These are phyloP conservation scores for Penicillium paxilli DNA, from an alignment of 495 filamentous ascomycete species.

Conservation along the genomic window DNA sequence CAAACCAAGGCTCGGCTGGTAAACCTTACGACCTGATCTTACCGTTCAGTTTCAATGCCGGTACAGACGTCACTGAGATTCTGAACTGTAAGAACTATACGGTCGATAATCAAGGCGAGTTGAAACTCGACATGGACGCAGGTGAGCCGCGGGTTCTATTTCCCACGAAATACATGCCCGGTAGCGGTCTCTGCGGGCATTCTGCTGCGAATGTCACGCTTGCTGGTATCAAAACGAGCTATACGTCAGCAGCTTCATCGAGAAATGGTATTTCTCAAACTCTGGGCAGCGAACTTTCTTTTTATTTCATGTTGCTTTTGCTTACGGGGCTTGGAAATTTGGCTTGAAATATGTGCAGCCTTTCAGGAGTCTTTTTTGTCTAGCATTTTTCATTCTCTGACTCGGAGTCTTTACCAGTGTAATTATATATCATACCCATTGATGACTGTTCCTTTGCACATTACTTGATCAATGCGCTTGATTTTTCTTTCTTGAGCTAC, in stretches of 20 bases:
- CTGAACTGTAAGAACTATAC: constrained; percentile 47
- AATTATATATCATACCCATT: no score
- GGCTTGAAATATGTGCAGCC: no score
- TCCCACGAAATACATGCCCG: constrained; percentile 26
- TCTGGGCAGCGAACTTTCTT: no score
- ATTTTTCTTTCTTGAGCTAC: no score
- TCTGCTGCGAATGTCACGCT: constrained; percentile 12
- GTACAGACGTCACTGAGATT: constrained; percentile 44
- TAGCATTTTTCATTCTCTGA: no score
- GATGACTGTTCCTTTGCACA: no score
- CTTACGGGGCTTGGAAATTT: no score
- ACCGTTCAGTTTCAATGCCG: constrained; percentile 35
- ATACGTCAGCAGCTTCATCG: not conserved
- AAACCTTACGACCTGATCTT: constrained; percentile 46
- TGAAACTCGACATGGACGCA: constrained; percentile 45
- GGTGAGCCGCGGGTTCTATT: constrained; percentile 54
- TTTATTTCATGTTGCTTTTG: not conserved
- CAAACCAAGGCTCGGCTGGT: constrained; percentile 53
- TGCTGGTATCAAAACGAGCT: constrained; percentile 10
- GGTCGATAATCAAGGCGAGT: constrained; percentile 41
- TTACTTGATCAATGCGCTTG: no score
- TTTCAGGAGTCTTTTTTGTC: no score
- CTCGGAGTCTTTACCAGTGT: no score
- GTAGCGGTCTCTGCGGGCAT: constrained; percentile 41
- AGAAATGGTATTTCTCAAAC: not conserved